Percentiles rank a stretch among this genome's conserved stretches.
Evolutionary conservation across 2,329 filamentous ascomycete genomes (phyloP).

Genomic region (Alternaria triticimaculans): DNA sequence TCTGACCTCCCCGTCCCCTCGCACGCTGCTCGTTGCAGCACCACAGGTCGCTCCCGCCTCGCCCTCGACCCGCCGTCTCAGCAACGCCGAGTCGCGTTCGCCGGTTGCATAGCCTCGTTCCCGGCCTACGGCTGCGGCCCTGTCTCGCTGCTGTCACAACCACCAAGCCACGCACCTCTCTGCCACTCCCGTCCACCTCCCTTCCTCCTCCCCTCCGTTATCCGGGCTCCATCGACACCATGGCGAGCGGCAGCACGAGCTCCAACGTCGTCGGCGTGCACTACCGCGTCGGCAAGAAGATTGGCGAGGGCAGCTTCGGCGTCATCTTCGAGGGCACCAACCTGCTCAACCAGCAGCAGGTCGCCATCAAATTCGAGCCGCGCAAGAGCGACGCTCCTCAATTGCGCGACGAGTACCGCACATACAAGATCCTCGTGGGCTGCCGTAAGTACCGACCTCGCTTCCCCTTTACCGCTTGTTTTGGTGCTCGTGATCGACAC

Average conservation of each 20-base stretch:
- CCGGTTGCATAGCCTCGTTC: conserved; percentile 20
- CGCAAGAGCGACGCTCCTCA: conserved; percentile 98
- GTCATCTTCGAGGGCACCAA: conserved; percentile 99
- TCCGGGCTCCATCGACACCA: conserved; percentile 48
- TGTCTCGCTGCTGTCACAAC: conserved; percentile 21
- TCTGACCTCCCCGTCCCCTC: conserved; percentile 23
- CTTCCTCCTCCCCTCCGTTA: conserved; percentile 11
- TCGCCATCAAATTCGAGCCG: conserved; percentile 99
- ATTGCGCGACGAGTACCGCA: conserved; percentile 96
- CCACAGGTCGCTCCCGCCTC: conserved; percentile 21
- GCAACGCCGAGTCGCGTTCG: conserved; percentile 20
- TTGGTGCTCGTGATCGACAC: not conserved
- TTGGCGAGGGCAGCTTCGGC: conserved; percentile 97
- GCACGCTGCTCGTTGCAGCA: conserved; percentile 29
- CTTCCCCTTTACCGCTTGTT: conserved; percentile 20
- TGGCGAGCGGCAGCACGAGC: conserved; percentile 88
- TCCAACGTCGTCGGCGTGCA: conserved; percentile 99
- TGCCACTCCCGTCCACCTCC: conserved; percentile 10
- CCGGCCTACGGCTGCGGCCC: conserved; percentile 34
- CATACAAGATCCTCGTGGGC: conserved; percentile 98
- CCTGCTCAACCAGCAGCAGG: conserved; percentile 97
- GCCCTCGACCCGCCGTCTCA: conserved; percentile 9
- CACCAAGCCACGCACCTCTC: conserved; percentile 8
- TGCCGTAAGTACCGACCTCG: conserved; percentile 77
- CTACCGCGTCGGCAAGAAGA: conserved; percentile 99